These are phyloP conservation scores for Penicillium sp. DNA, from an alignment of 2,329 filamentous ascomycete genomes.

Conservation along the genomic window DNA sequence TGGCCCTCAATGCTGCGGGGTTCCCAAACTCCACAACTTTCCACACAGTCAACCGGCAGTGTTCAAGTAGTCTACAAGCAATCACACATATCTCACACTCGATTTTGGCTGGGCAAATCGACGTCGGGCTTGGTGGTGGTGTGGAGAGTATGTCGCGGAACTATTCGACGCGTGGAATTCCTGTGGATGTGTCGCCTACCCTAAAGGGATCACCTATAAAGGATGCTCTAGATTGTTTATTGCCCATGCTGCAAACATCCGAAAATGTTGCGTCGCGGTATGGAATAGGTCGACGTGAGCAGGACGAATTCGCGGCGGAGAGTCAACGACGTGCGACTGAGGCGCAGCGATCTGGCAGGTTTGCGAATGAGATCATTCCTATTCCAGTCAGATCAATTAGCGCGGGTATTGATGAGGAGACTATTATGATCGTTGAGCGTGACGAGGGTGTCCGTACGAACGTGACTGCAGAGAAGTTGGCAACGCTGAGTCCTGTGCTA, in stretches of 20 bases:
- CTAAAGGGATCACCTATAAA: slow-evolving; percentile 63
- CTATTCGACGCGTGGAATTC: slow-evolving; percentile 82
- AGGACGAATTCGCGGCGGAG: slow-evolving; percentile 77
- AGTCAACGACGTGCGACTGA: slow-evolving; percentile 72
- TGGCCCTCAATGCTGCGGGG: slow-evolving; percentile 84
- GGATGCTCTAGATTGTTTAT: slow-evolving; percentile 81
- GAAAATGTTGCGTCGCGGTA: slow-evolving; percentile 86
- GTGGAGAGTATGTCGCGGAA: slow-evolving; percentile 98
- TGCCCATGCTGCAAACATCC: slow-evolving; percentile 88
- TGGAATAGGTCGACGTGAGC: slow-evolving; percentile 69
- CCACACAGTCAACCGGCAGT: slow-evolving; percentile 87
- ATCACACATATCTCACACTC: slow-evolving; percentile 72
- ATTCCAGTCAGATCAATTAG: slow-evolving; percentile 69
- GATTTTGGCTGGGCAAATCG: slow-evolving; percentile 71
- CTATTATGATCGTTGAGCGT: slow-evolving; percentile 61
- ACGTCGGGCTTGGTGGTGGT: slow-evolving; percentile 76
- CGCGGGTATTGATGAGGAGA: slow-evolving; percentile 59
- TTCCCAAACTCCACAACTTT: slow-evolving; percentile 71
- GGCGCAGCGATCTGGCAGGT: slow-evolving; percentile 68
- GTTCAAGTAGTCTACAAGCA: slow-evolving; percentile 73
- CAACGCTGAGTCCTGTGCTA: slow-evolving; percentile 83
- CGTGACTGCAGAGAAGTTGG: slow-evolving; percentile 68
- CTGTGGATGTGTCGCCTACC: slow-evolving; percentile 74
- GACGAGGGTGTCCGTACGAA: slow-evolving; percentile 81
- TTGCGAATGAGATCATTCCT: slow-evolving; percentile 76